Base-by-base conservation (phyloP, 164 flowering plant genomes). In the Sedum album region DNA sequence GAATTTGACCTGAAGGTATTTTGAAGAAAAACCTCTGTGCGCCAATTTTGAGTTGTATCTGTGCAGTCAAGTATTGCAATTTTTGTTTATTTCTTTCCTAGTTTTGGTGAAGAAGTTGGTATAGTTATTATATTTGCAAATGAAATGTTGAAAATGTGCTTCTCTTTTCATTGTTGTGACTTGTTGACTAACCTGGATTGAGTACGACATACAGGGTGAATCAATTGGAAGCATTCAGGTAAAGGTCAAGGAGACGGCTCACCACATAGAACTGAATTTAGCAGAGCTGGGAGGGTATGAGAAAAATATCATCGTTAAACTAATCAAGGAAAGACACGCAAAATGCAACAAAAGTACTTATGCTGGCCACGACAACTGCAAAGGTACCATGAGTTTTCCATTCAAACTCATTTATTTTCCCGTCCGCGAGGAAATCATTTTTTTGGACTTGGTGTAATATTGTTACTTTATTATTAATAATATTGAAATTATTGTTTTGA, bases 251-350 rank as follows among this genome's bases (percentile, higher is more conserved):
- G 73, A 69, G 70, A 85, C 94, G 6, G 39, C 79, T 25, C 77
- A 76, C 35, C 90, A 86, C 68, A 74, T 85, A 13, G 91, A 85
- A 82, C 67, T 89, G 60, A 85, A 82, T 74, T 63, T 84, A 51
- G 81, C 91, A 18, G 86, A 85, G 63, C 70, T 83, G 11, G 75
- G 69, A 74, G 95, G 95, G 21, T 83, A 85, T 31, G 91, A 87
- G 77, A 89, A 81, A 76, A 83, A 84, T 66, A 78, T 88, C 35
- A 79, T 88, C 31, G 79, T 82, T 23, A 77, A 80, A 35, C 80
- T 86, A 21, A 74, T 89, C 69, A 81, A 80, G 69, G 85, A 84
- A 79, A 73, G 73, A 36, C 68, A 77, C 15, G 51, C 6, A 63
- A 73, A 33, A 21, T 26, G 71, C 36, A 67, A 57, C 66, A 66